Base-by-base conservation (phyloP, 164 flowering plant genomes). In the Nelumbo lutea region DNA sequence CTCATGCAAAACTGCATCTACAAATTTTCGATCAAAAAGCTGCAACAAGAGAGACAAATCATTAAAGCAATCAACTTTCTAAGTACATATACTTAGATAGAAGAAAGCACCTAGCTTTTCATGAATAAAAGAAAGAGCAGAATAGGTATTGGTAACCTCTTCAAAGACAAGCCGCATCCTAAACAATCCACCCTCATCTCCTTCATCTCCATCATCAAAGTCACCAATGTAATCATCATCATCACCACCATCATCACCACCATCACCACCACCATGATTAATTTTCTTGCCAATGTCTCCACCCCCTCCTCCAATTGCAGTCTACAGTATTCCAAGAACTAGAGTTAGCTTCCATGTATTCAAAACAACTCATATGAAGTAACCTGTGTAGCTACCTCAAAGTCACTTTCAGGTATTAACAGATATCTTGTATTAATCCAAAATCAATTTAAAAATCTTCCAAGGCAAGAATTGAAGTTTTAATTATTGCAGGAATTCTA, bases 141-240 rank as follows among this genome's bases (percentile, higher is more conserved):
- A 64, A 13, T 44, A 66, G 1, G 62, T 38, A 67, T 53, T 48
- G 55, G 9, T 75, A 72, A 96, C 99, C 97, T 96, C 99, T 71
- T 81, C 85, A 70, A 93, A 81, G 80, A 91, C 65, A 61, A 77
- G 76, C 65, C 99, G 77, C 61, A 88, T 85, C 79, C 95, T 84
- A 72, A 96, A 96, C 8, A 87, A 75, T 67, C 98, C 95, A 79
- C 93, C 97, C 62, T 96, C 98, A 64, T 90, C 97, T 48, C 97
- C 99, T 64, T 91, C 99, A 70, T 93, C 98, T 13, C 86, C 97
- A 42, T 96, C 99, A 78, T 96, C 97, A 78, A 91, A 96, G 67
- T 96, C 91, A 69, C 88, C 97, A 68, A 87, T 89, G 81, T 93
- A 96, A 78, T 93, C 96, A 68, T 96, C 99, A 80, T 96, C 99